Evolutionary conservation across 305 asterid genomes (phyloP).

Genomic region (Striga hermonthica): DNA sequence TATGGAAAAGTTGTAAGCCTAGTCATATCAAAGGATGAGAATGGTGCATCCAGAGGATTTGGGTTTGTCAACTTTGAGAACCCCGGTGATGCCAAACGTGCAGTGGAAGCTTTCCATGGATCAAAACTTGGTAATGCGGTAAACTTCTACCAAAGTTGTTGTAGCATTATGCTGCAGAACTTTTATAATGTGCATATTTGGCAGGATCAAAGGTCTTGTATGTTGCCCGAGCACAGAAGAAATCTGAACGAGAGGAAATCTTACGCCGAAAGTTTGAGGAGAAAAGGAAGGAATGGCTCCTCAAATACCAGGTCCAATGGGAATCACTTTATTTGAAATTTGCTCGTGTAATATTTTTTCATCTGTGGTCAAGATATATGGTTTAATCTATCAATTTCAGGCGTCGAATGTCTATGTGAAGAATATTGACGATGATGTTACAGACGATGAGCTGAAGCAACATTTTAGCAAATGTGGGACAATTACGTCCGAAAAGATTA

Average conservation of each 20-base stretch:
- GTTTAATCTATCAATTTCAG: constrained; percentile 35
- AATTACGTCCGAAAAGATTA: constrained; percentile 73
- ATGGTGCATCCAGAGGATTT: constrained; percentile 75
- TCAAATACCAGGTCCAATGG: constrained; percentile 59
- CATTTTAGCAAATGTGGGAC: constrained; percentile 69
- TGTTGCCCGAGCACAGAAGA: constrained; percentile 85
- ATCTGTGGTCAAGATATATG: constrained; percentile 15
- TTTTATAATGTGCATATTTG: constrained; percentile 23
- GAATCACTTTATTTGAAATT: constrained; percentile 19
- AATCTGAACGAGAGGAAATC: constrained; percentile 66
- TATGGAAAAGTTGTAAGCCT: constrained; percentile 66
- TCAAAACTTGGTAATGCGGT: constrained; percentile 55
- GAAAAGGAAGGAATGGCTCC: constrained; percentile 56
- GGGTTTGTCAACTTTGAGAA: constrained; percentile 85
- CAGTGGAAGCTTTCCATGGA: constrained; percentile 70
- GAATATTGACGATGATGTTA: constrained; percentile 66
- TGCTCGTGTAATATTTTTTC: constrained; percentile 19
- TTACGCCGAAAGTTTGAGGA: constrained; percentile 72
- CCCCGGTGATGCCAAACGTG: constrained; percentile 73
- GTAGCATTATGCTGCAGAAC: not conserved
- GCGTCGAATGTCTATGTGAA: constrained; percentile 81
- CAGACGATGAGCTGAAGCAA: constrained; percentile 63
- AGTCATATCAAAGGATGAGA: constrained; percentile 63
- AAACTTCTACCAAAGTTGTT: constrained; percentile 20
- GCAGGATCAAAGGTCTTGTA: constrained; percentile 72